Conservation (phyloP, 2,329 filamentous ascomycete species). For the Fusarium sp. region DNA sequence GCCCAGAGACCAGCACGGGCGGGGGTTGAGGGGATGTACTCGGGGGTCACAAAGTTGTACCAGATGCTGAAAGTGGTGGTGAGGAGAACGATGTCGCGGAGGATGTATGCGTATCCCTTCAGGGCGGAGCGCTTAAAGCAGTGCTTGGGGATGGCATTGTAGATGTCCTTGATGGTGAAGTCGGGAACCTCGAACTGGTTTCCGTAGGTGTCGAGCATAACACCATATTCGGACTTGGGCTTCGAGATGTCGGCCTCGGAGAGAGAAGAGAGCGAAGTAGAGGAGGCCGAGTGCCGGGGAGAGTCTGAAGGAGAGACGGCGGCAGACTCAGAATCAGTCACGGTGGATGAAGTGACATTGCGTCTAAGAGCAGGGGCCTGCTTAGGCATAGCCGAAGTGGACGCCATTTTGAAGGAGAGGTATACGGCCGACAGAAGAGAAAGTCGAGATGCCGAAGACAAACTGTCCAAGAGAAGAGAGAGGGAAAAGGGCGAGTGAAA, state of each 20-base stretch:
- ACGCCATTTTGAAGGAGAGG: constrained; percentile 57
- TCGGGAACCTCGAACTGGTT: constrained; percentile 94
- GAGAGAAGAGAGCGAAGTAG: constrained; percentile 92
- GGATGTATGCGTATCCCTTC: constrained; percentile 83
- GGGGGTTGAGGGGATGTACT: constrained; percentile 78
- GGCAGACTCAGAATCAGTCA: constrained; percentile 65
- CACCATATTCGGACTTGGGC: constrained; percentile 61
- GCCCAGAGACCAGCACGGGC: constrained; percentile 74
- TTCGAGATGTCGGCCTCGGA: constrained; percentile 69
- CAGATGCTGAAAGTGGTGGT: constrained; percentile 85
- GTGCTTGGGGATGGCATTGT: constrained; percentile 96
- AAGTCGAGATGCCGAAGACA: constrained; percentile 35
- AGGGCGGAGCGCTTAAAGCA: constrained; percentile 90
- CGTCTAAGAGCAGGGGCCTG: constrained; percentile 62
- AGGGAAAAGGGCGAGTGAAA: constrained; percentile 9
- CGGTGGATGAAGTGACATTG: constrained; percentile 60
- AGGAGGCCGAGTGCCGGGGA: constrained; percentile 75
- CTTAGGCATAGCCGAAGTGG: constrained; percentile 56
- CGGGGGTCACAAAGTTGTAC: constrained; percentile 89
- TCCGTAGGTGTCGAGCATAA: constrained; percentile 90
- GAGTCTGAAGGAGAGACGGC: constrained; percentile 70
- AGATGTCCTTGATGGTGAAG: constrained; percentile 97
- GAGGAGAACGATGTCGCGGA: constrained; percentile 80
- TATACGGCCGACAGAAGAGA: constrained; percentile 40
- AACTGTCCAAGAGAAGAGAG: constrained; percentile 14